Evolutionary conservation across 108 stramenopile species (phyloP).

Genomic region (Ochromonas danica): DNA sequence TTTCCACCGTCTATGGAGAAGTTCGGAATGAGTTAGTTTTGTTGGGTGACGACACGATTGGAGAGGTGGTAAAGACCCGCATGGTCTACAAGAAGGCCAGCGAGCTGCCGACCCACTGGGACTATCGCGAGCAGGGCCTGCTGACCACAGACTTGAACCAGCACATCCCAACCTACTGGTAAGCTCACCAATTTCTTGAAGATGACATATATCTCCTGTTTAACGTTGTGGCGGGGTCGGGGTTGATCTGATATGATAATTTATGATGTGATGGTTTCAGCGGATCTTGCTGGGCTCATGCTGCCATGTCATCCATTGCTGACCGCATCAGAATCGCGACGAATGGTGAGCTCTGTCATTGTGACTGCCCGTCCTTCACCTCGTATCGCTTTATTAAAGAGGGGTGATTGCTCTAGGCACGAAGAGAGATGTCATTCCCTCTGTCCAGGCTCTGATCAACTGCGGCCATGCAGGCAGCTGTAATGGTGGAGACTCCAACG

Average conservation of each 20-base stretch:
- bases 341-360: neutral
- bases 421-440: conserved; percentile 33
- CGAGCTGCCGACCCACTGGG: neutral
- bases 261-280: neutral
- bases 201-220: neutral
- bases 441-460: conserved; percentile 44
- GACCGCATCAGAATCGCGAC: conserved; percentile 40
- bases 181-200: neutral
- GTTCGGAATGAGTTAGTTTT: neutral
- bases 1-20: no score
- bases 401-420: neutral
- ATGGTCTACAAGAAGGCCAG: neutral
- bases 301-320: conserved; percentile 32
- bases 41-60: neutral
- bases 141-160: conserved; percentile 9
- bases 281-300: conserved; percentile 47
- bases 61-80: neutral
- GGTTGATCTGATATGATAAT: neutral
- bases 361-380: neutral
- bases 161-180: conserved; percentile 3
- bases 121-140: neutral
- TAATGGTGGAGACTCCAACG: conserved; percentile 32
- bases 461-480: conserved; percentile 44
- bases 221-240: neutral
- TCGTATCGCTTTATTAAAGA: neutral